Evolutionary conservation across 768 basidiomycete genomes (phyloP), one percentile per base, ranked within the genome.

Genomic region (Tulasnella sp.): DNA sequence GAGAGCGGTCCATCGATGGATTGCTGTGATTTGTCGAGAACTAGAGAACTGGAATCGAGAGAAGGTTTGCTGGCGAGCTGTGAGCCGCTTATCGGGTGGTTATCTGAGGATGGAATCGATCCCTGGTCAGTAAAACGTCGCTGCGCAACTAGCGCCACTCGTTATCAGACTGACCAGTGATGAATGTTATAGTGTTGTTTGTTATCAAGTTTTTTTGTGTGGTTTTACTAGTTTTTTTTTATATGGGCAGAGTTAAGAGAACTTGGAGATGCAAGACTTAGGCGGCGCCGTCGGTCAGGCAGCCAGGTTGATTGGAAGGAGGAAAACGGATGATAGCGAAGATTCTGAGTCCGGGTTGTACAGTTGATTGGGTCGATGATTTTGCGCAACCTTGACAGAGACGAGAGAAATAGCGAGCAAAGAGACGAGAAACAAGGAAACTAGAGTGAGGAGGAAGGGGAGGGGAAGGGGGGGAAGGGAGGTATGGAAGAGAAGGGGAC

Each of bases 1-100:
- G 86, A 52, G 90, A 87, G 66, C 89, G 86, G 63, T 61, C 34
- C 63, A 62, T 65, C n/a, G 29, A 15, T 21, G 31, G 42, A 41
- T 34, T 12, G n/a, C n/a, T 53, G 52, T 31, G 22, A 41, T 38
- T 38, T 38, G 34, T 15, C 34, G 52, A 53, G 31, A 22, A 53
- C 12, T 15, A 21, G 22, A 5, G 19, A 21, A 19, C 34, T 22
- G 55, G 45, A 49, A 27, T 46, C 24, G 42, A 52, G 15, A 48
- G 25, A 50, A 44, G 44, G n/a, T 49, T 21, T 75, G 73, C 57
- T 66, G 64, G 70, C 50, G 49, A 51, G 58, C n/a, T 29, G 58
- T 34, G 54, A 56, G 24, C 27, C 41, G 41, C 44, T 45, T 38
- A 29, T 44, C 22, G 15, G n/a, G 34, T 24, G 52, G 52, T 53